These are phyloP conservation scores for Manihot esculenta DNA, from an alignment of 441 rosid genomes.

Conservation along the genomic window DNA sequence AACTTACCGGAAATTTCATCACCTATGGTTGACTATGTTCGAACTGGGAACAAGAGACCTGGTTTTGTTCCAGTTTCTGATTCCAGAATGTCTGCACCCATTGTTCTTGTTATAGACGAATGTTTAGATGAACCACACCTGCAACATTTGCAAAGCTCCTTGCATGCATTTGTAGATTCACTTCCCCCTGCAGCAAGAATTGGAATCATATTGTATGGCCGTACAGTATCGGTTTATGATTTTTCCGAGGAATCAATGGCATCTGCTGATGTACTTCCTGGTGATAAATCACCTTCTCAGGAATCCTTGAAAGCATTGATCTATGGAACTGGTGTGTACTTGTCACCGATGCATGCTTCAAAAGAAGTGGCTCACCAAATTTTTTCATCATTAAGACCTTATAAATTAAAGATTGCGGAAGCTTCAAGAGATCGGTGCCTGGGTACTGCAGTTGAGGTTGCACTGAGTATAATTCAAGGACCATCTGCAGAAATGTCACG, in stretches of 20 bases:
- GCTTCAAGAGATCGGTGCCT: conserved; percentile 90
- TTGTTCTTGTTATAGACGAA: conserved; percentile 86
- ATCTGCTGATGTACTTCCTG: conserved; percentile 95
- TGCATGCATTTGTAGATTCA: conserved; percentile 92
- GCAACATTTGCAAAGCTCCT: conserved; percentile 91
- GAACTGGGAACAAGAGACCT: conserved; percentile 78
- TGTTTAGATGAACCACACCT: conserved; percentile 95
- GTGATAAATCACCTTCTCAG: conserved; percentile 70
- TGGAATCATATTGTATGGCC: conserved; percentile 82
- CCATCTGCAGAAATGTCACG: conserved; percentile 88
- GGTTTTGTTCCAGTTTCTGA: conserved; percentile 90
- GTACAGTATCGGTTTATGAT: conserved; percentile 86
- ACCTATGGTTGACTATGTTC: conserved; percentile 80
- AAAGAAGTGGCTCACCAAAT: conserved; percentile 84
- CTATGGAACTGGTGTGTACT: conserved; percentile 89
- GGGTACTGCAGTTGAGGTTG: conserved; percentile 91
- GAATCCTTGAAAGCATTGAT: conserved; percentile 83
- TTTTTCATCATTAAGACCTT: conserved; percentile 89
- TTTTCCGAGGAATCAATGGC: conserved; percentile 88
- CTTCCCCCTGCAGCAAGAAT: conserved; percentile 73
- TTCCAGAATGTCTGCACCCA: conserved; percentile 79
- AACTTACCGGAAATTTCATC: conserved; percentile 75
- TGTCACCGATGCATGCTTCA: conserved; percentile 95
- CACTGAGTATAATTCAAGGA: conserved; percentile 84
- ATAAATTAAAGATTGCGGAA: conserved; percentile 66